A percentile compares a stretch with the other conserved stretches of the same genome.
Conservation (phyloP, 2,329 filamentous ascomycete genomes). For the Didymella lethalis region DNA sequence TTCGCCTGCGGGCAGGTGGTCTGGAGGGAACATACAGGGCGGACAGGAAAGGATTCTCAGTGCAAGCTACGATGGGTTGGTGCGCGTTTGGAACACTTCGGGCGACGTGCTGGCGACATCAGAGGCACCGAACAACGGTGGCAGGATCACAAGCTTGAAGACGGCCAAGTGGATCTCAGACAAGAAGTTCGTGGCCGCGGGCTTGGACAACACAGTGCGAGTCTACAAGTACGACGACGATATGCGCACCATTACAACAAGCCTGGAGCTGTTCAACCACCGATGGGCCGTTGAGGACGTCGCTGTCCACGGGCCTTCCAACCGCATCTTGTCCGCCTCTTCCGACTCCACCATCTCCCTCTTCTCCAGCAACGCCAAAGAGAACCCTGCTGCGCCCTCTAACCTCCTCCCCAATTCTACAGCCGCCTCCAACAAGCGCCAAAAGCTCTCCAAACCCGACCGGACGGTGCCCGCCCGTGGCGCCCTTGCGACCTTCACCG, state of each 20-base stretch:
- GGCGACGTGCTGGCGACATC: slow-evolving; percentile 86
- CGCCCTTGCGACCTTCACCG: slow-evolving; percentile 74
- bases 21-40: slow-evolving; percentile 55
- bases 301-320: slow-evolving; percentile 75
- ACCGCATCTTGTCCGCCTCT: slow-evolving; percentile 84
- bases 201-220: slow-evolving; percentile 83
- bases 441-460: slow-evolving; percentile 70
- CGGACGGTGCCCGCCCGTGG: slow-evolving; percentile 75
- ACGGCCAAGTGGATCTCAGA: slow-evolving; percentile 83
- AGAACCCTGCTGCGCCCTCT: slow-evolving; percentile 76
- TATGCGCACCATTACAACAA: slow-evolving; percentile 70
- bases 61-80: slow-evolving; percentile 88
- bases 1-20: slow-evolving; percentile 68
- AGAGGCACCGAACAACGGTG: slow-evolving; percentile 68
- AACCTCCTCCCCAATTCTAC: slow-evolving; percentile 72
- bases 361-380: slow-evolving; percentile 82
- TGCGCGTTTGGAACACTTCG: slow-evolving; percentile 86
- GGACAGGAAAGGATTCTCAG: slow-evolving; percentile 81
- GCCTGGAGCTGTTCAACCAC: slow-evolving; percentile 85
- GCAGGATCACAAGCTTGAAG: slow-evolving; percentile 73
- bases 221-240: slow-evolving; percentile 87
- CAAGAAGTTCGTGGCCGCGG: slow-evolving; percentile 80
- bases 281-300: slow-evolving; percentile 76
- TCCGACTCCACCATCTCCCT: slow-evolving; percentile 84
- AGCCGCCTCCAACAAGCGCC: slow-evolving; percentile 73